Percentiles rank a stretch among this genome's conserved stretches.
Evolutionary conservation across 2,329 filamentous ascomycete species (phyloP).

Genomic region (Ophidiomyces ophidiicola): DNA sequence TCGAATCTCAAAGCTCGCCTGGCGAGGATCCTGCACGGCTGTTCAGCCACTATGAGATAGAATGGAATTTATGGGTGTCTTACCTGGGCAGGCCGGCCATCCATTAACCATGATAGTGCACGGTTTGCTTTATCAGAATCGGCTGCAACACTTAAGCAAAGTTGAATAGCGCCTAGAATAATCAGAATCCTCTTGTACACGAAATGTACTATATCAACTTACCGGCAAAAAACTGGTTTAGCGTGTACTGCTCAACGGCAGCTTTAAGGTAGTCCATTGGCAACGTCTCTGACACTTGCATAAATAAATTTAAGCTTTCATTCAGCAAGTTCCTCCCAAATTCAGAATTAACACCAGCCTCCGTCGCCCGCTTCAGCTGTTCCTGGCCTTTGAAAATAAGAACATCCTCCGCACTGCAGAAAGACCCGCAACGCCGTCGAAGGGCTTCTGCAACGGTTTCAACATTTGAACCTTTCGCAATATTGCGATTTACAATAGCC

Average conservation of each 20-base stretch:
- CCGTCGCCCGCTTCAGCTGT: conserved; percentile 74
- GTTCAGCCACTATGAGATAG: background rate
- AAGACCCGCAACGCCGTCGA: conserved; percentile 81
- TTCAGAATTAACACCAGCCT: conserved; percentile 63
- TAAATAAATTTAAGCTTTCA: conserved; percentile 78
- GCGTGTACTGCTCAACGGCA: conserved; percentile 66
- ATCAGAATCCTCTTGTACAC: conserved; percentile 10
- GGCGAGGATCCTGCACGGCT: conserved; percentile 50
- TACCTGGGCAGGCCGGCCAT: conserved; percentile 55
- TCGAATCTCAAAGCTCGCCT: conserved; percentile 55
- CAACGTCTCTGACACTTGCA: conserved; percentile 73
- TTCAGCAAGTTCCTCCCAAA: conserved; percentile 67
- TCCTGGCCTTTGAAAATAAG: conserved; percentile 98
- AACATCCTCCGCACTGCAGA: conserved; percentile 94
- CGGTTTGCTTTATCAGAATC: conserved; percentile 79
- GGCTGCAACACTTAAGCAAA: conserved; percentile 70
- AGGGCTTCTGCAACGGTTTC: conserved; percentile 95
- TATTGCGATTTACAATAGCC: conserved; percentile 95
- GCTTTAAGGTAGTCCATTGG: conserved; percentile 66
- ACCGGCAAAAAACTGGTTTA: conserved; percentile 76
- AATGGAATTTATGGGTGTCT: conserved; percentile 11
- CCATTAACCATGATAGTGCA: conserved; percentile 75
- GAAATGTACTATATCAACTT: conserved; percentile 15
- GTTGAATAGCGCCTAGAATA: conserved; percentile 58
- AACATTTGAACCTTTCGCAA: conserved; percentile 90